Evolutionary conservation across 805 yeast species (phyloP).

Genomic region (Teunomyces aglyptinius): DNA sequence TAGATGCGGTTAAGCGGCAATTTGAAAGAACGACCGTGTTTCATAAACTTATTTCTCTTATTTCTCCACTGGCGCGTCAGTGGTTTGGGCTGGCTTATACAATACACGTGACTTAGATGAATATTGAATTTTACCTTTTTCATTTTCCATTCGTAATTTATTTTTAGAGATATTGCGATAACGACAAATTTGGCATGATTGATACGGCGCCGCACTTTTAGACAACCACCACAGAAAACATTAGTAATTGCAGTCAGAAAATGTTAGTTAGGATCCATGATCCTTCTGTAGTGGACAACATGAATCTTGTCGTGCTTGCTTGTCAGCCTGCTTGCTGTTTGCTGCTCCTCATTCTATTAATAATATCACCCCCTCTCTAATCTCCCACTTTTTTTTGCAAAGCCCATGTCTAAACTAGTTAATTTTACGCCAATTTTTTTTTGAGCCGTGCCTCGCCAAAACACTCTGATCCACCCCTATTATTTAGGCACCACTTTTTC

Average conservation of each 20-base stretch:
- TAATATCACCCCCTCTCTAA: neutral
- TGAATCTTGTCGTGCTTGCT: too few species aligned
- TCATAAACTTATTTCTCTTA: neutral
- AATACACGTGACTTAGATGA: too few species aligned
- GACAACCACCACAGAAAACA: neutral
- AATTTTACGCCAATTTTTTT: neutral
- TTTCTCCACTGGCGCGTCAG: neutral
- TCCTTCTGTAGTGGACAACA: too few species aligned
- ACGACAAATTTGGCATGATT: neutral
- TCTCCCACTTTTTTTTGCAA: neutral
- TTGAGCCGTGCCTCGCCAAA: constrained; percentile 5
- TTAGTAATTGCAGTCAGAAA: too few species aligned
- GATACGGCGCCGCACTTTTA: neutral
- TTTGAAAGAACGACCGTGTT: neutral
- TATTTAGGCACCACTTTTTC: neutral
- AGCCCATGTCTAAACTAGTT: too few species aligned
- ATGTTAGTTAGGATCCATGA: neutral
- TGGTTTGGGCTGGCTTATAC: neutral
- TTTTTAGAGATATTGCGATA: neutral
- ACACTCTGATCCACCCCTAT: neutral
- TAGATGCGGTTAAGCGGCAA: neutral
- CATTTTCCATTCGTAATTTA: neutral
- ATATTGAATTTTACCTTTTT: too few species aligned
- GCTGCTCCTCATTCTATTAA: too few species aligned
- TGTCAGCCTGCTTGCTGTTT: too few species aligned